phyloP scores from a whole-genome alignment of 1,139 yeast genomes.

The Sugiyamaella japonica region DNA sequence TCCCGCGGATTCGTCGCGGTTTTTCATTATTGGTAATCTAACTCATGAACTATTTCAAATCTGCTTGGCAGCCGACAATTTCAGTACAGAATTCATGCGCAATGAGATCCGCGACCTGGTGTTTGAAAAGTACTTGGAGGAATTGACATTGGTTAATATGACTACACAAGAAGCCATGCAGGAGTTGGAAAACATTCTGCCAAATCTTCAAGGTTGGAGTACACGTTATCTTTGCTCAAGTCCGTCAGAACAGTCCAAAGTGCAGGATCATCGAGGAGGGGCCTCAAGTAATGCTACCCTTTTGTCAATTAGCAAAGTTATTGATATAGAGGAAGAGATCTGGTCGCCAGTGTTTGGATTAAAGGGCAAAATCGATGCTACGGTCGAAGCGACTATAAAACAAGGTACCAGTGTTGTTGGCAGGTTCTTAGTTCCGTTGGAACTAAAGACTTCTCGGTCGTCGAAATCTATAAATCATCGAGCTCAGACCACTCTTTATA shows the following conservation, averaged over 20 bases:
- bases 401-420: constrained; percentile 39
- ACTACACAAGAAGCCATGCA: constrained; percentile 49
- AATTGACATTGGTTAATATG: constrained; percentile 59
- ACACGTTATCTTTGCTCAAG: constrained; percentile 43
- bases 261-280: constrained; percentile 33
- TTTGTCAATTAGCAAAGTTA: constrained; percentile 56
- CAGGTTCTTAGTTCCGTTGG: constrained; percentile 69
- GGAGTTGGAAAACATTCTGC: constrained; percentile 54
- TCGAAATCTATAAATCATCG: constrained; percentile 65
- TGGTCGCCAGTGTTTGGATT: constrained; percentile 91
- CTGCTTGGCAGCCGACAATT: constrained; percentile 52
- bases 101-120: constrained; percentile 47
- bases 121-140: constrained; percentile 48
- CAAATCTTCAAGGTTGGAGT: constrained; percentile 67
- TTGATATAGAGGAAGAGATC: constrained; percentile 86
- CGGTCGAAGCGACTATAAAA: constrained; percentile 59
- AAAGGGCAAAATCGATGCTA: constrained; percentile 89
- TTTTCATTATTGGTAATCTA: constrained; percentile 72
- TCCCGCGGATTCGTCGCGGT: constrained; percentile 58
- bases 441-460: constrained; percentile 76
- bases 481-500: constrained; percentile 87
- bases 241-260: constrained; percentile 31
- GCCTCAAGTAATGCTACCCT: constrained; percentile 15
- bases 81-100: constrained; percentile 49
- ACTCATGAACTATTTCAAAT: constrained; percentile 78